Base-by-base conservation (phyloP, 108 stramenopile species). In the Mayamaea pseudoterrestris region DNA sequence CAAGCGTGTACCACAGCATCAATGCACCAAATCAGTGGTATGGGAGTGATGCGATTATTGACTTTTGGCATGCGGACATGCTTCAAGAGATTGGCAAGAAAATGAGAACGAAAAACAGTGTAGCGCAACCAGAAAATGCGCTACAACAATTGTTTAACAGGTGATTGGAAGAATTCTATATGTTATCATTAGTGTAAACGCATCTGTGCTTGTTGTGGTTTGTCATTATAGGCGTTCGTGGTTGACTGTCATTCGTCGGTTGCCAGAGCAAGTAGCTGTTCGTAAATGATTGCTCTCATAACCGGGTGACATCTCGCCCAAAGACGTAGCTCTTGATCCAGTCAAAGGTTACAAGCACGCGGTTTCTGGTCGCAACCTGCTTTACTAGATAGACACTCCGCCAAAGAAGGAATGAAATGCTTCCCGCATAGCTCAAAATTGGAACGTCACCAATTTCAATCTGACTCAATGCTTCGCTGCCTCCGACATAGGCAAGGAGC, bases 1-100 rank as follows among this genome's bases (percentile, higher is more conserved):
- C 82, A 5, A 73, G 74, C 45, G 90, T 92, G 11, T 40, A 89
- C 24, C 93, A 93, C 44, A 80, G 80, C 31, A 90, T 93, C 51
- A 90, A 93, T 58, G 78, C 70, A 55, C 64, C 85, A 8, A 8
- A 68, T 27, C 31, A 47, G 5, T 91, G 90, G 93, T 94, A 94
- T 60, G 93, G 93, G 25, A 55, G 76, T 12, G 79, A 79, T 9
- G 65, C 41, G 3, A 59, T 90, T 6, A 37, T 94, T 34, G 84
- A 87, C 69, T 59, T 44, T 44, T 94, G 93, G 93, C 40, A 52
- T 35, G 8, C 17, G 20, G 14, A 9, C 13, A 51, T 51, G 54
- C 24, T 47, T 14, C 43, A 55, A 8, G 12, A 20, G 8, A 44
- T 51, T 20, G 8, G 3, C 37, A 39, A 39, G 32, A 39, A 20